phyloP scores from a whole-genome alignment of 2,329 filamentous ascomycete genomes.

The Exophiala alcalophila region DNA sequence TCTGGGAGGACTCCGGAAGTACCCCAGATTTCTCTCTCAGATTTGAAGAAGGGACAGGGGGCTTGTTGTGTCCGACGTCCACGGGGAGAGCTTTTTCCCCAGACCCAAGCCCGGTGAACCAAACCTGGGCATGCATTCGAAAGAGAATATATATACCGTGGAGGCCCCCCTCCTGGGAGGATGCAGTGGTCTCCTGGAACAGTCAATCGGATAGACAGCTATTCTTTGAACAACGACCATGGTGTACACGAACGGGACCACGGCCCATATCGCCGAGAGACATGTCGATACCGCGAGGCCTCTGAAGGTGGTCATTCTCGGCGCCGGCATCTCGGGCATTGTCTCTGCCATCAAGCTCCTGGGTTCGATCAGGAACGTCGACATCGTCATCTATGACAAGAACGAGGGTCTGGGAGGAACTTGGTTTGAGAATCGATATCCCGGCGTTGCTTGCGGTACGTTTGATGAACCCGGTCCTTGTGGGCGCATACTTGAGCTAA shows the following conservation, averaged over 20 bases:
- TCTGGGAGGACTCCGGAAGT: too few species aligned
- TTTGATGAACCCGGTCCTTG: too few species aligned
- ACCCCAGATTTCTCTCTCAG: too few species aligned
- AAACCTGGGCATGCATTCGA: background rate
- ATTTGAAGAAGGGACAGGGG: too few species aligned
- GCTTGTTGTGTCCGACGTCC: too few species aligned
- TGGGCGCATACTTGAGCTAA: background rate
- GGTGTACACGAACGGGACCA: background rate
- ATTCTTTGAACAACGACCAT: background rate
- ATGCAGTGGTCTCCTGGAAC: background rate
- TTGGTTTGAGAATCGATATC: constrained; percentile 34
- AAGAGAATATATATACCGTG: background rate
- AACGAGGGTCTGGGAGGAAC: constrained; percentile 34
- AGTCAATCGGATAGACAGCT: background rate
- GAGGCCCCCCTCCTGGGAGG: background rate
- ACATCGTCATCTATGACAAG: constrained; percentile 31
- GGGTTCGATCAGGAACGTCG: constrained; percentile 9
- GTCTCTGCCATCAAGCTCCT: constrained; percentile 35
- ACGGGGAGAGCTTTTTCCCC: too few species aligned
- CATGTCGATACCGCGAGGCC: constrained; percentile 1
- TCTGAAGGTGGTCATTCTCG: constrained; percentile 32
- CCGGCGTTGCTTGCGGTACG: constrained; percentile 10
- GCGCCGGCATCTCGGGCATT: constrained; percentile 42
- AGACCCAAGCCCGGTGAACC: too few species aligned
- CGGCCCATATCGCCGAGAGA: constrained; percentile 1